Evolutionary conservation across 495 filamentous ascomycete species (phyloP), one percentile per base, ranked within the genome.

Genomic region (Hyaloscypha hepaticicola): DNA sequence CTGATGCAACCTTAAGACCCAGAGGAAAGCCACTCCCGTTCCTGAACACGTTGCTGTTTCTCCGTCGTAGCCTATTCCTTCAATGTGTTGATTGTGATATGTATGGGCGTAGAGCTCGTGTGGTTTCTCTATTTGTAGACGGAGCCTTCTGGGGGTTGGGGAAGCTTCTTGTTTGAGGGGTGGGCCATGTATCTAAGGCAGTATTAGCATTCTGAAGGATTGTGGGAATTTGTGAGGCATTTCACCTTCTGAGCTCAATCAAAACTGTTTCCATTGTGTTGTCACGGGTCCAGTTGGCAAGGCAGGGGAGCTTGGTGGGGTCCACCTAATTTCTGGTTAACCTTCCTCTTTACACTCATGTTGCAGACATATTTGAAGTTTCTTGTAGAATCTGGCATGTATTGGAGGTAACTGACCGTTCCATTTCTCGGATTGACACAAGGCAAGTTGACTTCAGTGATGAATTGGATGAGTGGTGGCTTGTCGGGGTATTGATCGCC

Each of bases 181-280:
- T 92, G 82, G n/a, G 94, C 94, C 95, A 99, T 99, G 70, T 90
- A 96, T 75, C 93, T 96, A 48, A 3, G 14, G 4, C 27, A 22
- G 7, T n/a, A 29, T 50, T 53, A 24, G 22, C 22, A n/a, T 45
- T 34, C 14, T 53, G 38, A 12, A 33, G 12, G 31, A 33, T n/a
- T 45, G 38, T 45, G 19, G 19, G 12, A 34, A 34, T 34, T 19
- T 9, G 38, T 0, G 22, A 5, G 31, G 51, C 24, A 7, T 1
- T 25, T 33, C 72, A 87, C 90, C 88, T 88, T 77, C 95, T 80
- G 24, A 99, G 84, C 75, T 96, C 93, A 68, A 93, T 90, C 60
- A 97, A 78, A 63, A 98, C 90, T 11, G 90, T 96, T 79, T 96
- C 92, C 93, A 96, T 96, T 27, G 89, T 96, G 70, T 87, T 89